Percentiles rank a stretch among this genome's conserved stretches.
These are phyloP conservation scores for Lachnellula occidentalis DNA, from an alignment of 2,329 filamentous ascomycete genomes.

Conservation along the genomic window DNA sequence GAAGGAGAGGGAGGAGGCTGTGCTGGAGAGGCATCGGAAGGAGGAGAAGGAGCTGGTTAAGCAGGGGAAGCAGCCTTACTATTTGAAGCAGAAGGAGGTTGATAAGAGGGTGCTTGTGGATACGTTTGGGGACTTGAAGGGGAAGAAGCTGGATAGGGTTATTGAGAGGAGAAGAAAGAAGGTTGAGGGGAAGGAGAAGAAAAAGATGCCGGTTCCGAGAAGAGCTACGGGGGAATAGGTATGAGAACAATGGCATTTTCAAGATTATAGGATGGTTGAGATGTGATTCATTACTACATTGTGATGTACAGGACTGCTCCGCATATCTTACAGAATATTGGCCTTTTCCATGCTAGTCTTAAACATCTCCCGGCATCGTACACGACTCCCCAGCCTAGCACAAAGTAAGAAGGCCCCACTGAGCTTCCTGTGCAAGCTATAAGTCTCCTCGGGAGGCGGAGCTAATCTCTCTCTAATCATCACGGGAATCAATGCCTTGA, in stretches of 20 bases:
- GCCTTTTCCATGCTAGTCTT: constrained; percentile 35
- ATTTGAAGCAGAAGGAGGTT: constrained; percentile 85
- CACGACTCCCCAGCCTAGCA: constrained; percentile 75
- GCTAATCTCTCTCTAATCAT: constrained; percentile 88
- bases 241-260: background rate
- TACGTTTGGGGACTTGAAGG: constrained; percentile 77
- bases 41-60: constrained; percentile 79
- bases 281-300: constrained; percentile 6
- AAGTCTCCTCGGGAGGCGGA: constrained; percentile 95
- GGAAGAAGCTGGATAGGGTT: constrained; percentile 74
- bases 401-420: constrained; percentile 94
- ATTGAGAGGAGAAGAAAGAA: constrained; percentile 90
- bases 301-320: background rate
- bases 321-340: constrained; percentile 4
- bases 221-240: constrained; percentile 33
- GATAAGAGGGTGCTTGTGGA: constrained; percentile 80
- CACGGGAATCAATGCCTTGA: constrained; percentile 79
- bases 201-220: constrained; percentile 56
- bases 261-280: background rate
- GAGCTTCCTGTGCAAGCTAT: constrained; percentile 88
- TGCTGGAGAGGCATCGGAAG: constrained; percentile 70
- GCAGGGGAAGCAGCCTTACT: constrained; percentile 89
- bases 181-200: constrained; percentile 78
- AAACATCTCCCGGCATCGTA: constrained; percentile 79
- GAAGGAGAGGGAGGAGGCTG: constrained; percentile 63